Base-by-base conservation (phyloP, 2,329 filamentous ascomycete genomes). In the Colletotrichum sublineola region DNA sequence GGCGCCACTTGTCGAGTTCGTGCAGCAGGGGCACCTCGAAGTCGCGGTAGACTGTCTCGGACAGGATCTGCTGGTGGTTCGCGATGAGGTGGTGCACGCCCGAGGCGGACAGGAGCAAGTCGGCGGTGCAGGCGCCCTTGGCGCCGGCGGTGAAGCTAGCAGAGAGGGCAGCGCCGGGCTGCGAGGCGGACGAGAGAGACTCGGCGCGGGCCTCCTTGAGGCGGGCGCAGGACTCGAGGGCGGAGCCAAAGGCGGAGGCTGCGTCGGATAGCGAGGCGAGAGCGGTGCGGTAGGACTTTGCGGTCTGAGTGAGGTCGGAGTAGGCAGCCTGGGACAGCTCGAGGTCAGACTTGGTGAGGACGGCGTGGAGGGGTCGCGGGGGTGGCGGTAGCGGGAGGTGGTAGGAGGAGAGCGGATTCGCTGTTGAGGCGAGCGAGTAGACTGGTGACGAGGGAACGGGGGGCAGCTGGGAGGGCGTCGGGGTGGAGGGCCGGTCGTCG, bases 11-110 rank as follows among this genome's bases (percentile, higher is more conserved):
- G 79, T 93, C 91, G 40, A 92, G 84, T 81, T 92, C 91, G 81
- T 92, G 90, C n/a, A 92, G 84, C 31, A 93, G 82, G 5, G 91
- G 91, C 48, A 92, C 90, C 80, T 93, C 91, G 78, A 93, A 92
- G 71, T 85, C 86, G 67, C 90, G 86, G 80, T 93, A 92, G 11
- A 93, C 89, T 0, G 90, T 92, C 81, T 93, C 91, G 74, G 86
- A 89, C 4, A 93, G 86, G 76, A 93, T 92, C 78, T 92, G 90
- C 79, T 92, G 89, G 82, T 93, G 91, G 81, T 92, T 93, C 57
- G 90, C 90, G 70, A 92, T 84, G 29, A 93, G 85, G 77, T 92
- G 89, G 78, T 93, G 91, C 52, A 92, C 85, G 46, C 91, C 91
- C 44, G 89, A 88, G 15, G 90, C 88, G 40, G 89, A 86, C 71